phyloP scores from a whole-genome alignment of 2,329 filamentous ascomycete genomes.

The Orbilia javanica region DNA sequence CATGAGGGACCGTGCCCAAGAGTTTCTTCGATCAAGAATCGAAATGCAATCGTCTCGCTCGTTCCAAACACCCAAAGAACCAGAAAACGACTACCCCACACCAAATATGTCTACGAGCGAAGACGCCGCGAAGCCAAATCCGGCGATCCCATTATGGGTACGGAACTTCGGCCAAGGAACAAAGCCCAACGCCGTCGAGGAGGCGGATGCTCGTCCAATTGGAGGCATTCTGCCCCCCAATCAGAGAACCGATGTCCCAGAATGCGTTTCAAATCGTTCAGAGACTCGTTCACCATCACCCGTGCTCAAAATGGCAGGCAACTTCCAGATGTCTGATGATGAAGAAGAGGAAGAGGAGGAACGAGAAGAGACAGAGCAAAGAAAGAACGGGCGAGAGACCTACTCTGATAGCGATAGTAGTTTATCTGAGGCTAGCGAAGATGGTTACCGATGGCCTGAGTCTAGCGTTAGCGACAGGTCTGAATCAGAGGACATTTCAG shows the following conservation, averaged over 20 bases:
- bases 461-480: constrained; percentile 2
- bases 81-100: not conserved
- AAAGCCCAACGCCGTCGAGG: not conserved
- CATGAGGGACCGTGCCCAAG: constrained; percentile 48
- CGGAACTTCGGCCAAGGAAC: constrained; percentile 32
- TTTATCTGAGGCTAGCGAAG: not conserved
- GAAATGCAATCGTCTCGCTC: constrained; percentile 39
- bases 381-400: not conserved
- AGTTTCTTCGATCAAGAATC: constrained; percentile 42
- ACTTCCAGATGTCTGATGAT: constrained; percentile 35
- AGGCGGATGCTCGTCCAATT: not conserved
- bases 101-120: constrained; percentile 11
- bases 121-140: not conserved
- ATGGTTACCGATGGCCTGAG: not conserved
- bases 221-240: not conserved
- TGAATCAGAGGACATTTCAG: constrained; percentile 5
- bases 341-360: not conserved
- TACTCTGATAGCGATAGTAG: not conserved
- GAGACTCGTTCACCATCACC: constrained; percentile 44
- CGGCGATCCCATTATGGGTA: constrained; percentile 46
- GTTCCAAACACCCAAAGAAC: constrained; percentile 22
- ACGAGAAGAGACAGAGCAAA: not conserved
- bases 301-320: constrained; percentile 25
- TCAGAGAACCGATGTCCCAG: not conserved
- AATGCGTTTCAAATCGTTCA: constrained; percentile 6